phyloP scores from a whole-genome alignment of 306 rosid genomes.

The Elaeagnus macrophylla region DNA sequence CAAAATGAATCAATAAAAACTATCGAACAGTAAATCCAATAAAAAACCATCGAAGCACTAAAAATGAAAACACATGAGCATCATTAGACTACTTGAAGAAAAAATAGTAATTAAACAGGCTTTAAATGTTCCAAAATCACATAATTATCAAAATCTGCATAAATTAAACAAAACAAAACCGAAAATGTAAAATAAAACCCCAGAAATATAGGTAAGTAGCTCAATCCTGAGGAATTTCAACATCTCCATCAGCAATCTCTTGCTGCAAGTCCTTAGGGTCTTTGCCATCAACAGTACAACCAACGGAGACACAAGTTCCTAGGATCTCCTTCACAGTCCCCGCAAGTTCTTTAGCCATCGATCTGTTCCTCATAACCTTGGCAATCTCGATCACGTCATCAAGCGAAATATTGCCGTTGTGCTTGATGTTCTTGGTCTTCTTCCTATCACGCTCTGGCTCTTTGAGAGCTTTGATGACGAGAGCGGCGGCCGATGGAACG shows the following conservation, averaged over 20 bases:
- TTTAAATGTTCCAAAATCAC: too few species aligned
- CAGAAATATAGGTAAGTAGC: constrained; percentile 3
- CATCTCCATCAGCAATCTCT: constrained; percentile 68
- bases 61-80: too few species aligned
- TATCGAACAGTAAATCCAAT: too few species aligned
- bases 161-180: too few species aligned
- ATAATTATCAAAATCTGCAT: too few species aligned
- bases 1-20: too few species aligned
- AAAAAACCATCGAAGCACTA: too few species aligned
- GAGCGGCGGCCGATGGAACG: constrained; percentile 90
- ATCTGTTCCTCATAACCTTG: constrained; percentile 55
- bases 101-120: too few species aligned
- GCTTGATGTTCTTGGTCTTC: constrained; percentile 75
- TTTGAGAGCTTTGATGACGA: constrained; percentile 75
- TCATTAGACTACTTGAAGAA: too few species aligned
- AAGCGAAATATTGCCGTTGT: constrained; percentile 63
- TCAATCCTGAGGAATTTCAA: constrained; percentile 75
- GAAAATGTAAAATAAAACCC: too few species aligned
- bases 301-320: constrained; percentile 83
- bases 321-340: constrained; percentile 78
- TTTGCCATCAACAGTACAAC: constrained; percentile 80
- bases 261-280: constrained; percentile 84
- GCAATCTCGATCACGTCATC: constrained; percentile 96
- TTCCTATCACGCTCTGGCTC: constrained; percentile 89
- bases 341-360: constrained; percentile 75